phyloP scores from a whole-genome alignment of 768 basidiomycete species.

The Tephrocybe sp. region DNA sequence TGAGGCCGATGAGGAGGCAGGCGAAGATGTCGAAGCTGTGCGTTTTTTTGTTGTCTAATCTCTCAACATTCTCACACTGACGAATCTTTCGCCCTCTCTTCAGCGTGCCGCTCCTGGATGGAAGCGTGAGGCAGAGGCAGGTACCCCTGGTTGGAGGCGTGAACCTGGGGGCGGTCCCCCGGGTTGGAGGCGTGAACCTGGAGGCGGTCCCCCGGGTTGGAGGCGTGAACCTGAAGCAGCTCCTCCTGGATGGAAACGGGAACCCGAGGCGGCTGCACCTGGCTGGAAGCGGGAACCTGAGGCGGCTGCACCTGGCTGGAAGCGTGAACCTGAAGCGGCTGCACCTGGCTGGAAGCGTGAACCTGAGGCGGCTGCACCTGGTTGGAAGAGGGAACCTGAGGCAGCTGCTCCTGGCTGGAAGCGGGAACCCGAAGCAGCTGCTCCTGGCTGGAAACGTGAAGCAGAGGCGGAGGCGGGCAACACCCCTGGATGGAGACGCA shows the following conservation, averaged over 20 bases:
- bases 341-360: constrained; percentile 13
- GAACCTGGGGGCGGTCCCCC: not conserved
- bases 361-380: constrained; percentile 12
- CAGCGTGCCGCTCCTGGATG: not conserved
- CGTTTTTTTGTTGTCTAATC: constrained; percentile 10
- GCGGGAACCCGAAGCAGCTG: constrained; percentile 8
- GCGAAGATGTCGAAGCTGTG: constrained; percentile 14
- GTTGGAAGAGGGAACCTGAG: constrained; percentile 17
- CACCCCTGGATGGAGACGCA: constrained; percentile 7
- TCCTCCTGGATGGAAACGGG: constrained; percentile 4
- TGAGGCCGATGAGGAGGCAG: constrained; percentile 14
- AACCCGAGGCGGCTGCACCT: constrained; percentile 8
- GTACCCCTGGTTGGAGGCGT: constrained; percentile 15
- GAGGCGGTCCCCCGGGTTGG: constrained; percentile 6
- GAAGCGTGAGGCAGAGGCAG: constrained; percentile 11
- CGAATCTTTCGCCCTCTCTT: not conserved
- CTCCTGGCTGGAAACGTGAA: constrained; percentile 20
- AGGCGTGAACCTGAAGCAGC: constrained; percentile 8
- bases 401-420: constrained; percentile 17
- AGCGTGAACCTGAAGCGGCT: constrained; percentile 4
- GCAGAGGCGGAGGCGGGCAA: constrained; percentile 12
- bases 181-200: constrained; percentile 7
- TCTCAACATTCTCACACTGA: not conserved
- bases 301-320: constrained; percentile 5
- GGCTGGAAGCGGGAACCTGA: constrained; percentile 15